Conservation (phyloP, 2,329 filamentous ascomycete species). For the Intubia oerlemansii region DNA sequence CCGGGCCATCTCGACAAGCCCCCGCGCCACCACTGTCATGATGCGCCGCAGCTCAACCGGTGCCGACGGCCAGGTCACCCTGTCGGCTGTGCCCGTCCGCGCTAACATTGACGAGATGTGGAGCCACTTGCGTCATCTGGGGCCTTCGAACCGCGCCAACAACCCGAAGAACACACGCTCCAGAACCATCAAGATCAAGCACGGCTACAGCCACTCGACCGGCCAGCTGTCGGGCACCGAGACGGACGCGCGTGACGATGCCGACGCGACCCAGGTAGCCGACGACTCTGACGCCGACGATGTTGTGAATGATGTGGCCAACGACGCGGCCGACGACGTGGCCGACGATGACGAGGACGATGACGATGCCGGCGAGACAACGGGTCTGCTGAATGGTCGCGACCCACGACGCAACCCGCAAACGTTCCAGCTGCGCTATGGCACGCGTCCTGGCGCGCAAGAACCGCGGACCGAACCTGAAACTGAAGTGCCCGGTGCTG, state of each 20-base stretch:
- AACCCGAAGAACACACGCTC: slow-evolving; percentile 40
- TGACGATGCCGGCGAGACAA: slow-evolving; percentile 17
- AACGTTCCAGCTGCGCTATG: too few relatives aligned
- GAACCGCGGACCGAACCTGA: not conserved
- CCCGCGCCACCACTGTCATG: slow-evolving; percentile 31
- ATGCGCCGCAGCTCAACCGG: slow-evolving; percentile 35
- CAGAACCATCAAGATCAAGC: slow-evolving; percentile 46
- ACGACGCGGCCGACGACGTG: slow-evolving; percentile 7
- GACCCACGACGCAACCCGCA: too few relatives aligned
- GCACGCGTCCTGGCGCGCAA: too few relatives aligned
- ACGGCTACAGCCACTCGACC: slow-evolving; percentile 1
- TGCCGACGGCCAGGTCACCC: slow-evolving; percentile 27
- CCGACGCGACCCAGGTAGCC: too few relatives aligned
- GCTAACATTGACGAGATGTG: slow-evolving; percentile 41
- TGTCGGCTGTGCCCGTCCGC: slow-evolving; percentile 29
- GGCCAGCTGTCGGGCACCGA: slow-evolving; percentile 1
- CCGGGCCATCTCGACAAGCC: slow-evolving; percentile 20
- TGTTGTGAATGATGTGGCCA: not conserved
- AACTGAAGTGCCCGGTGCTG: not conserved
- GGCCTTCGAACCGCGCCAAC: slow-evolving; percentile 43
- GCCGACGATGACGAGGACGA: too few relatives aligned
- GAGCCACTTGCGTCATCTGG: slow-evolving; percentile 41
- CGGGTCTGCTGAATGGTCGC: slow-evolving; percentile 15
- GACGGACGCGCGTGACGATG: too few relatives aligned
- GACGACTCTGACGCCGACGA: not conserved